These are phyloP conservation scores for Pachysandra terminalis DNA, from an alignment of 164 flowering plant species.

Conservation along the genomic window DNA sequence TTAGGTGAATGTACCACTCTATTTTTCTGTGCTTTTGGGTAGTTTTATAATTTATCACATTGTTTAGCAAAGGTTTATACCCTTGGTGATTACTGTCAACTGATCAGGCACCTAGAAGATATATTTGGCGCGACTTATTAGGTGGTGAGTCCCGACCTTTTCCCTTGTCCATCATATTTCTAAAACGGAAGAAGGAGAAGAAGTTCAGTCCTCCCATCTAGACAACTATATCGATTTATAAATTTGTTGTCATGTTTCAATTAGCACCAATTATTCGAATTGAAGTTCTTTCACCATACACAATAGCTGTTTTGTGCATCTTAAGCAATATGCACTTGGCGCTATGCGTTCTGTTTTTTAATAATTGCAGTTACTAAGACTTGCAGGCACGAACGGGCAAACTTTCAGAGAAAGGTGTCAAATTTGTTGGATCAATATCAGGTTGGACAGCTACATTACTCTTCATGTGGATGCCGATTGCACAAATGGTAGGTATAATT, in stretches of 20 bases:
- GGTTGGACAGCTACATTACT: constrained; percentile 99
- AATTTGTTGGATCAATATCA: constrained; percentile 69
- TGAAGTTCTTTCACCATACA: neutral
- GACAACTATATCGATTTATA: neutral
- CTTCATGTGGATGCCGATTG: constrained; percentile 99
- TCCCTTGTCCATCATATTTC: neutral
- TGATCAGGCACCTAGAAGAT: neutral
- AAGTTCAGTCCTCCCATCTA: neutral
- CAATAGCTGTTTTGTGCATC: neutral
- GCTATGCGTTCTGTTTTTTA: neutral
- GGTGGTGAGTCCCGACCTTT: neutral
- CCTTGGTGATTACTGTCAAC: neutral
- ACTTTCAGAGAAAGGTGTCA: constrained; percentile 65
- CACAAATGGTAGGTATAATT: constrained; percentile 67
- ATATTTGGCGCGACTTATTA: neutral
- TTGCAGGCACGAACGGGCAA: constrained; percentile 82
- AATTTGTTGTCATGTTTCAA: neutral
- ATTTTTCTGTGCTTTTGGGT: neutral
- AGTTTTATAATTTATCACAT: neutral
- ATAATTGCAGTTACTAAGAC: constrained; percentile 17
- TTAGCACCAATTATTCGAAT: neutral
- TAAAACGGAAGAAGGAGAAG: too few species aligned
- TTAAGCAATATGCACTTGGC: neutral
- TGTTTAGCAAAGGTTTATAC: neutral
- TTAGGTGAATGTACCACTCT: neutral